Evolutionary conservation across 305 asterid species (phyloP).

Genomic region (Salvia sclarea): DNA sequence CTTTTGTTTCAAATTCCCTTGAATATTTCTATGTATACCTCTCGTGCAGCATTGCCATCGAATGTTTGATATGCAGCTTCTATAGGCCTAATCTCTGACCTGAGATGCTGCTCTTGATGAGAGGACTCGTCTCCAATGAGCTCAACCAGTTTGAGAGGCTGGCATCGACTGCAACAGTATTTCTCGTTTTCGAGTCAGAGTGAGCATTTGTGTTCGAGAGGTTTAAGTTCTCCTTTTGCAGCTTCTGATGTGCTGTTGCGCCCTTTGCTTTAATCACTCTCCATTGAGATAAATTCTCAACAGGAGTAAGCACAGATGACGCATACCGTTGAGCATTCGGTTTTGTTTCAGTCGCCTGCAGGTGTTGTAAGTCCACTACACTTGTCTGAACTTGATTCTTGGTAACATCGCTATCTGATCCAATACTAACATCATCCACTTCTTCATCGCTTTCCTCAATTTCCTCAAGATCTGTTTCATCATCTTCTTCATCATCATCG

Average conservation of each 20-base stretch:
- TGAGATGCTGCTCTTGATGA: neutral
- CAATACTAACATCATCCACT: neutral
- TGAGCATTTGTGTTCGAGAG: conserved; percentile 4
- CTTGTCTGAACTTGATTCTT: conserved; percentile 26
- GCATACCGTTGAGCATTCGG: conserved; percentile 27
- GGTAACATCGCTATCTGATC: neutral
- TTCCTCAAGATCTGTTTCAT: conserved; percentile 7
- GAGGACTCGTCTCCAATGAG: conserved; percentile 15
- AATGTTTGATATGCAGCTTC: neutral
- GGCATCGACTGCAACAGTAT: conserved; percentile 44
- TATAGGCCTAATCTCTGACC: neutral
- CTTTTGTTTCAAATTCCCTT: too few relatives aligned
- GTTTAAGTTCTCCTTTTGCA: conserved; percentile 46
- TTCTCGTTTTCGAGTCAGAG: neutral
- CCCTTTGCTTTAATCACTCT: conserved; percentile 56
- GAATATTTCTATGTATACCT: too few relatives aligned
- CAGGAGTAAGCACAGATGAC: conserved; percentile 59
- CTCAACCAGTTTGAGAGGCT: conserved; percentile 65
- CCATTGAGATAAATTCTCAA: conserved; percentile 74
- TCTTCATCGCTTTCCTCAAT: conserved; percentile 22
- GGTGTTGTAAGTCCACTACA: neutral
- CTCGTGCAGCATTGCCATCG: neutral
- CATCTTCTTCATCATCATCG: conserved; percentile 25
- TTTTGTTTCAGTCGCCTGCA: neutral
- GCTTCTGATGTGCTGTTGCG: conserved; percentile 30